A percentile compares a stretch with the other conserved stretches of the same genome.
These are phyloP conservation scores for Mycena galericulata DNA, from an alignment of 768 basidiomycete genomes.

Conservation along the genomic window DNA sequence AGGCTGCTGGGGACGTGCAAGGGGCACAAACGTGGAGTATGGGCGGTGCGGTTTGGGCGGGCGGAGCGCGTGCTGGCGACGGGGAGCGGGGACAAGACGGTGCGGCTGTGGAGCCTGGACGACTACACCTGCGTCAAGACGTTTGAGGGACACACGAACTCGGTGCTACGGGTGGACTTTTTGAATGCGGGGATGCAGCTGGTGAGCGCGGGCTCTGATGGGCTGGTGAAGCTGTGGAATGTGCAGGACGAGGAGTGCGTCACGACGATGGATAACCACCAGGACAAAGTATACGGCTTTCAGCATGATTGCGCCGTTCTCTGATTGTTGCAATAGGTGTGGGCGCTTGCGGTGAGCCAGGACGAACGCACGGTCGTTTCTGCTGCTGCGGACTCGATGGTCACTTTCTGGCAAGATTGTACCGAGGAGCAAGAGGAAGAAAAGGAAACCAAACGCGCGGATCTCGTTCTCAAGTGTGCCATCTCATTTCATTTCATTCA, in stretches of 20 bases:
- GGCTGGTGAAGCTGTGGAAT: constrained; percentile 96
- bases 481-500: constrained; percentile 47
- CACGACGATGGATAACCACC: constrained; percentile 94
- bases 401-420: constrained; percentile 97
- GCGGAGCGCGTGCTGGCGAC: constrained; percentile 89
- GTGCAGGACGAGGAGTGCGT: constrained; percentile 89
- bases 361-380: constrained; percentile 91
- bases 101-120: constrained; percentile 94
- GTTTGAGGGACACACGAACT: constrained; percentile 98
- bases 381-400: constrained; percentile 94
- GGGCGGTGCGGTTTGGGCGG: constrained; percentile 91
- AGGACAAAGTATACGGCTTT: constrained; percentile 80
- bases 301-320: constrained; percentile 6
- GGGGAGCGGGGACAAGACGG: constrained; percentile 94
- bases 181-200: constrained; percentile 86
- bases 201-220: constrained; percentile 92
- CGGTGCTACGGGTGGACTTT: constrained; percentile 94
- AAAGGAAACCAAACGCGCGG: constrained; percentile 77
- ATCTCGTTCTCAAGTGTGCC: constrained; percentile 87
- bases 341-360: constrained; percentile 88
- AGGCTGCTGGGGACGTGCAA: constrained; percentile 88
- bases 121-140: constrained; percentile 96
- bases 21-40: constrained; percentile 97
- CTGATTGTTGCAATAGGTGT: constrained; percentile 71
- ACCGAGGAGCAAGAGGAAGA: constrained; percentile 86